Conservation (phyloP, 2,329 filamentous ascomycete species). For the Aspergillus ibericus region DNA sequence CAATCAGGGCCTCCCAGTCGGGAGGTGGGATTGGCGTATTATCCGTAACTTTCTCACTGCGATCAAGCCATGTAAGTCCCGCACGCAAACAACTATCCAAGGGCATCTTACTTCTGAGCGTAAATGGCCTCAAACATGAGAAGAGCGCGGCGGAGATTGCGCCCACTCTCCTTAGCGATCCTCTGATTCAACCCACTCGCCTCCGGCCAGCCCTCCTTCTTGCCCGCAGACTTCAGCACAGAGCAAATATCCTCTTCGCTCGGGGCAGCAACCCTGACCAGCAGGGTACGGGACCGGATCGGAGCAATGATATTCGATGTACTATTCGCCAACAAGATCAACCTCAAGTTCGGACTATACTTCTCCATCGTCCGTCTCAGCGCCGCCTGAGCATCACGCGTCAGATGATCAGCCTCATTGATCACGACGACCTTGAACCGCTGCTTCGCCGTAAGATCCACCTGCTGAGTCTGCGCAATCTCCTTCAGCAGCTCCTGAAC, state of each 20-base stretch:
- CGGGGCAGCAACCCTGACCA: constrained; percentile 89
- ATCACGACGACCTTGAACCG: constrained; percentile 98
- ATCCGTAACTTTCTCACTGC: constrained; percentile 85
- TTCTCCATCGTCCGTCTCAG: constrained; percentile 98
- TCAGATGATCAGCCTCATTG: constrained; percentile 95
- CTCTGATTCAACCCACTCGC: constrained; percentile 74
- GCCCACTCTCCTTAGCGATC: constrained; percentile 85
- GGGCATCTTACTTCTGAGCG: constrained; percentile 80
- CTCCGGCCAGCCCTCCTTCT: constrained; percentile 80
- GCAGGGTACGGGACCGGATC: constrained; percentile 84
- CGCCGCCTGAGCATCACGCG: constrained; percentile 90
- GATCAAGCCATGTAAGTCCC: background rate
- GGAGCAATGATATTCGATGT: constrained; percentile 99
- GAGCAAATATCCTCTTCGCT: constrained; percentile 79
- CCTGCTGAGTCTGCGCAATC: constrained; percentile 97
- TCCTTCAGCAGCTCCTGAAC: constrained; percentile 95
- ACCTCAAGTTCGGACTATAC: constrained; percentile 88
- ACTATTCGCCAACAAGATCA: constrained; percentile 92
- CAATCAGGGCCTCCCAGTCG: constrained; percentile 93
- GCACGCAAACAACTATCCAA: background rate
- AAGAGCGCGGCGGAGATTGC: constrained; percentile 84
- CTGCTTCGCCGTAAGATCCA: constrained; percentile 88
- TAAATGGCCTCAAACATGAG: constrained; percentile 98
- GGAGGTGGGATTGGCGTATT: constrained; percentile 87
- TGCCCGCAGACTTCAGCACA: constrained; percentile 68